phyloP scores from a whole-genome alignment of 1,284 basidiomycete genomes.

The Ceratobasidium sp. region DNA sequence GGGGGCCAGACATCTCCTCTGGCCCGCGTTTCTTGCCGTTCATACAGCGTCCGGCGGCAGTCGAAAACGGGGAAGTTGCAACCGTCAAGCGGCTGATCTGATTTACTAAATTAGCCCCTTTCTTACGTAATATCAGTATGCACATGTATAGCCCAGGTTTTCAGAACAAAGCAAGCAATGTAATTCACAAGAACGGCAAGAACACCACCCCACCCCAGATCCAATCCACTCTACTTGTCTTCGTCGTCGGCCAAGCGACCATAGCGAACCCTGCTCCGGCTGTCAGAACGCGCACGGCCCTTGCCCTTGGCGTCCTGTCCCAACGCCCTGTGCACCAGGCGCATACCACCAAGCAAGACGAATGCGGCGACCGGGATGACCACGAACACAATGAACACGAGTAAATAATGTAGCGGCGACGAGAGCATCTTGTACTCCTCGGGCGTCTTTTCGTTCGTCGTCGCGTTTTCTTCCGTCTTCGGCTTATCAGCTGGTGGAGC shows the following conservation, averaged over 20 bases:
- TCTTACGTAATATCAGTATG: conserved; percentile 3
- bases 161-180: conserved; percentile 29
- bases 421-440: conserved; percentile 44
- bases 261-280: conserved; percentile 20
- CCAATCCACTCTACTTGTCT: conserved; percentile 22
- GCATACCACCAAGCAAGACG: conserved; percentile 61
- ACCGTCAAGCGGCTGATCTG: not conserved
- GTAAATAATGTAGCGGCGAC: conserved; percentile 52
- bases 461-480: conserved; percentile 24
- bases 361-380: conserved; percentile 60
- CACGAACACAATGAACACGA: conserved; percentile 58
- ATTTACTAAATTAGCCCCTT: conserved; percentile 23
- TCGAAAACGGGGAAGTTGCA: not conserved
- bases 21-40: conserved; percentile 18
- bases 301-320: conserved; percentile 34
- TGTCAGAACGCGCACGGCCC: conserved; percentile 13
- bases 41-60: conserved; percentile 8
- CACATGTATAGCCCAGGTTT: conserved; percentile 1
- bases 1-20: conserved; percentile 22
- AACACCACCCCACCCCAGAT: not conserved
- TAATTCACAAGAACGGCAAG: not conserved
- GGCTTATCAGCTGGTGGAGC: conserved; percentile 31
- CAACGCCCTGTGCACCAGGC: conserved; percentile 23
- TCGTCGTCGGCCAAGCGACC: conserved; percentile 31
- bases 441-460: conserved; percentile 32